phyloP scores from a whole-genome alignment of 192 early-diverging fungal genomes.

The Martensiomyces pterosporus region DNA sequence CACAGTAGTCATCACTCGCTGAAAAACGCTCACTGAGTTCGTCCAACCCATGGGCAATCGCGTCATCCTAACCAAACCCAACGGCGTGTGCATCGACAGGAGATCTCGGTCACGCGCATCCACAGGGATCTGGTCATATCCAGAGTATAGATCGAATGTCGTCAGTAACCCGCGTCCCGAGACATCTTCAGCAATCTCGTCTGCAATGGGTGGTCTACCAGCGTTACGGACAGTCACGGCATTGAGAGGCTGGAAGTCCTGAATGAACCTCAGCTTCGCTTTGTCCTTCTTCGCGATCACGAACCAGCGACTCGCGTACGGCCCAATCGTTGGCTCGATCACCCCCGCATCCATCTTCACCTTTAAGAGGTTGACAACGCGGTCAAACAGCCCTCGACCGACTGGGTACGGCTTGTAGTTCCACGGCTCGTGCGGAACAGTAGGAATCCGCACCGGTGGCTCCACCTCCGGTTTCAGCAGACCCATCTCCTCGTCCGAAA shows the following conservation, averaged over 20 bases:
- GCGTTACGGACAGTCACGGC: conserved; percentile 6
- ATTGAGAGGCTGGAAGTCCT: conserved; percentile 7
- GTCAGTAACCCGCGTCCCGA: neutral
- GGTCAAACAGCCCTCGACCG: neutral
- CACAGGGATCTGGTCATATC: conserved; percentile 9
- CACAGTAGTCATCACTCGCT: conserved; percentile 1
- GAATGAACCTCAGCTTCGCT: conserved; percentile 7
- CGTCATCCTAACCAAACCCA: conserved; percentile 5
- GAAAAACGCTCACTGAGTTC: conserved; percentile 2
- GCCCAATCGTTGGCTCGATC: neutral
- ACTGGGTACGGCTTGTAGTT: conserved; percentile 1
- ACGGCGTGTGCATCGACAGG: conserved; percentile 1
- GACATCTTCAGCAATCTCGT: conserved; percentile 3
- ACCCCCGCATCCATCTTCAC: neutral
- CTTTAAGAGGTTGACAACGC: conserved; percentile 3
- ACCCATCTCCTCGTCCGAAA: neutral
- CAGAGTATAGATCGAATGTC: conserved; percentile 3
- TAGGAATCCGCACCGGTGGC: neutral
- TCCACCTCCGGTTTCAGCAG: neutral
- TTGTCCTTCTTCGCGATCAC: conserved; percentile 10
- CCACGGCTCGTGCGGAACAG: conserved; percentile 4
- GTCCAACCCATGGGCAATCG: conserved; percentile 7
- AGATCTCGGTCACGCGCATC: conserved; percentile 1
- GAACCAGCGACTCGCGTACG: conserved; percentile 6
- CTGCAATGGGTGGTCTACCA: conserved; percentile 1